These are phyloP conservation scores for Sphenostylis stenocarpa DNA, from an alignment of 306 rosid species.

Conservation along the genomic window DNA sequence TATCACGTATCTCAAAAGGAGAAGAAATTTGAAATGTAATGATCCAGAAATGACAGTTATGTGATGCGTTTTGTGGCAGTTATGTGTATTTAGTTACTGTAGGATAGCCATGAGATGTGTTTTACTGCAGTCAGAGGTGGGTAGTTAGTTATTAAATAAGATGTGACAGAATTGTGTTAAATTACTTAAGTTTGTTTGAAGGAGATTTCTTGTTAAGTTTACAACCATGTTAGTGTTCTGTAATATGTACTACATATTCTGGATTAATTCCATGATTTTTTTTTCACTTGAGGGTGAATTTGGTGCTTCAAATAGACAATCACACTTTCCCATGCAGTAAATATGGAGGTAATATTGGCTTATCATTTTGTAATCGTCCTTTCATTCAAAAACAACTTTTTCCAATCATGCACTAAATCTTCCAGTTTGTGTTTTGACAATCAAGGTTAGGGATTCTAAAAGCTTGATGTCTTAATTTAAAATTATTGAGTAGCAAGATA, in stretches of 20 bases:
- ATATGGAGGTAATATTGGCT: neutral
- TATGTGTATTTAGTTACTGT: neutral
- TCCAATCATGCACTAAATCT: neutral
- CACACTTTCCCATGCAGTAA: neutral
- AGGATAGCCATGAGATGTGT: neutral
- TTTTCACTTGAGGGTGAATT: neutral
- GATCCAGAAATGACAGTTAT: neutral
- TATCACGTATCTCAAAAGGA: neutral
- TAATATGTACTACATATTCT: neutral
- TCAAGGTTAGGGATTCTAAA: neutral
- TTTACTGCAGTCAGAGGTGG: no score
- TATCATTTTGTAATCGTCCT: neutral
- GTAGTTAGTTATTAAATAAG: neutral
- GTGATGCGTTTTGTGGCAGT: neutral
- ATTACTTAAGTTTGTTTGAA: neutral
- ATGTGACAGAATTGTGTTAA: neutral
- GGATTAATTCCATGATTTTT: neutral
- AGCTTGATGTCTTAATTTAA: slow-evolving; percentile 11
- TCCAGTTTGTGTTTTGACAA: neutral
- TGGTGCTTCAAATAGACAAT: neutral
- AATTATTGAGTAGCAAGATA: slow-evolving; percentile 11
- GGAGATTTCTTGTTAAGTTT: neutral
- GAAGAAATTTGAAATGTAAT: neutral
- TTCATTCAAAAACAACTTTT: neutral
- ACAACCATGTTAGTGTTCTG: neutral